These are phyloP conservation scores for Omphalea diandra DNA, from an alignment of 441 rosid species.

Conservation along the genomic window DNA sequence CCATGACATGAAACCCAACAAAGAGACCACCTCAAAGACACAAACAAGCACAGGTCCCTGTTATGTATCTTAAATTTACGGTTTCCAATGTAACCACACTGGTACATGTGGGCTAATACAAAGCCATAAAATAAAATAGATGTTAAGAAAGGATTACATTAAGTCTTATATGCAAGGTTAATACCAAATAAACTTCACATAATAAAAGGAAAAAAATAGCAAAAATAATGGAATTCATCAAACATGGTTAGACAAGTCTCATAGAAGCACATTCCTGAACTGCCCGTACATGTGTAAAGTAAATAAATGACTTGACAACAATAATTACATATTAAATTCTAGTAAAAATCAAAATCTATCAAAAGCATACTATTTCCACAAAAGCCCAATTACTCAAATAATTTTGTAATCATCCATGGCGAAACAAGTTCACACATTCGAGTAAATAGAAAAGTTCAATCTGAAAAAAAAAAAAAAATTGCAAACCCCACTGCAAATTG, in stretches of 20 bases:
- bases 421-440: too few species aligned
- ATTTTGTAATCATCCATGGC: neutral
- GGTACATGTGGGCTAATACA: slow-evolving; percentile 7
- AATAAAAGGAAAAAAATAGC: neutral
- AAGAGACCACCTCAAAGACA: neutral
- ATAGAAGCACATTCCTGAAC: neutral
- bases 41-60: slow-evolving; percentile 19
- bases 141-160: neutral
- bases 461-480: neutral
- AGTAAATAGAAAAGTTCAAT: neutral
- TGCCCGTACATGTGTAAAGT: neutral
- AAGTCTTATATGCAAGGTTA: neutral
- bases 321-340: neutral
- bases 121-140: neutral
- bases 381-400: neutral
- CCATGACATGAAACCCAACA: slow-evolving; percentile 15
- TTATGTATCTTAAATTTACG: neutral
- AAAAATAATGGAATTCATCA: neutral
- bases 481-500: neutral
- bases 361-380: too few species aligned
- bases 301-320: neutral
- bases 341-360: neutral
- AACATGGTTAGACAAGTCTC: neutral
- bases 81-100: neutral
- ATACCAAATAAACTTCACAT: neutral